phyloP scores from a whole-genome alignment of 257 asterid species.

The Nemophila menziesii region DNA sequence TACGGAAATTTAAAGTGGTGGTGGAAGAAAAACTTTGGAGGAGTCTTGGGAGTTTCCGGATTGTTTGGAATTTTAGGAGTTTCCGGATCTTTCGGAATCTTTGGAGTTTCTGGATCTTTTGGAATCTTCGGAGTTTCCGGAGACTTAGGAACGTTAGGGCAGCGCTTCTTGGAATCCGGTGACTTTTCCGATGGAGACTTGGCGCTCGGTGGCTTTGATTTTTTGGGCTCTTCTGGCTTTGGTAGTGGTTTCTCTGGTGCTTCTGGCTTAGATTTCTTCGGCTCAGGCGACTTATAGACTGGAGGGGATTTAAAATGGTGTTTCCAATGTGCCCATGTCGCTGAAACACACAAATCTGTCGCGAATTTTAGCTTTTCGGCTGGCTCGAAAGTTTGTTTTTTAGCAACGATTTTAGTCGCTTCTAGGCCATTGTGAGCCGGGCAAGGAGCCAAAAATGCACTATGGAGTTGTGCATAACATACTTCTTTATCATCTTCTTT shows the following conservation, averaged over 20 bases:
- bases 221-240: conserved; percentile 20
- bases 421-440: conserved; percentile 52
- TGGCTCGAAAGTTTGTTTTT: conserved; percentile 37
- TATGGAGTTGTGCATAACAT: conserved; percentile 79
- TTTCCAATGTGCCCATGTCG: conserved; percentile 49
- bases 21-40: conserved; percentile 29
- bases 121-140: conserved; percentile 9
- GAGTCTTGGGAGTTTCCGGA: conserved; percentile 45
- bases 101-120: conserved; percentile 12
- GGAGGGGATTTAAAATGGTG: conserved; percentile 15
- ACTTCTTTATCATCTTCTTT: conserved; percentile 43
- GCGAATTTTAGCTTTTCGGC: conserved; percentile 47
- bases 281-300: conserved; percentile 16
- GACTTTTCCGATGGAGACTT: conserved; percentile 24
- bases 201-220: conserved; percentile 8
- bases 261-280: conserved; percentile 13
- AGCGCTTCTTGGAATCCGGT: conserved; percentile 49
- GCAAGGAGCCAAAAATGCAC: conserved; percentile 58
- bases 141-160: conserved; percentile 31
- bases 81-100: conserved; percentile 28
- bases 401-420: conserved; percentile 40
- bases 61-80: conserved; percentile 18
- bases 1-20: conserved; percentile 46
- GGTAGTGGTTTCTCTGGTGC: conserved; percentile 18
- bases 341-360: conserved; percentile 59